A percentile compares a stretch with the other conserved stretches of the same genome.
Evolutionary conservation across 495 filamentous ascomycete genomes (phyloP).

Genomic region (Penicillium diatomitis): DNA sequence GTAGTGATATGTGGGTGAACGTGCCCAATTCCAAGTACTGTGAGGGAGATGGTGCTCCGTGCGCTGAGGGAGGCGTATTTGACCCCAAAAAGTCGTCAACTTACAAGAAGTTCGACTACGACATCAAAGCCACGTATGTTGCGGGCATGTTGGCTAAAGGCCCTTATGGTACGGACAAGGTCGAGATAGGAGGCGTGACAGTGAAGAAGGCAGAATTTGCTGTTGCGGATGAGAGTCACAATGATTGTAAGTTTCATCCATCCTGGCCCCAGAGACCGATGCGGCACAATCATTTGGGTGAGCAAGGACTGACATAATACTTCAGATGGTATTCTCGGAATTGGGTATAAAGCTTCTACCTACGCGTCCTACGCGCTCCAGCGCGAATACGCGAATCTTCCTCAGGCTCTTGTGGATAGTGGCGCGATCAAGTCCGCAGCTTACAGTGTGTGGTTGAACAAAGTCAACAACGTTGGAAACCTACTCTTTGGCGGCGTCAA

Average conservation of each 20-base stretch:
- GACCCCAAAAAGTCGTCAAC: constrained; percentile 55
- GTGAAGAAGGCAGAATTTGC: constrained; percentile 63
- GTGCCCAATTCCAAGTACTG: constrained; percentile 10
- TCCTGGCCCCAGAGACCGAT: neutral
- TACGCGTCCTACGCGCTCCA: constrained; percentile 43
- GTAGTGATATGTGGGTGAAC: constrained; percentile 67
- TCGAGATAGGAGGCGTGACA: constrained; percentile 50
- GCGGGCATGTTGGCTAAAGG: constrained; percentile 63
- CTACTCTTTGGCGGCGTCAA: constrained; percentile 87
- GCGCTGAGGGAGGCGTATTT: constrained; percentile 41
- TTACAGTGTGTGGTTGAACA: constrained; percentile 83
- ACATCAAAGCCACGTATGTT: constrained; percentile 75
- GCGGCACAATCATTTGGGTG: too few species aligned
- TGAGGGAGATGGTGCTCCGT: constrained; percentile 31
- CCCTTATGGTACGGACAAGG: constrained; percentile 68
- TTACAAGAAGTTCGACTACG: constrained; percentile 51
- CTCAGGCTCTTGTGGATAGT: constrained; percentile 59
- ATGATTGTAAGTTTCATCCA: constrained; percentile 26
- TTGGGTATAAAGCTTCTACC: constrained; percentile 51
- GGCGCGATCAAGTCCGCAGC: constrained; percentile 62
- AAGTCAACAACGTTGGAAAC: constrained; percentile 61
- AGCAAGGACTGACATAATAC: too few species aligned
- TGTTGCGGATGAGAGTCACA: constrained; percentile 54
- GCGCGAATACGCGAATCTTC: constrained; percentile 47
- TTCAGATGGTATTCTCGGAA: constrained; percentile 68